phyloP scores from a whole-genome alignment of 768 basidiomycete species.

The Rhizopogon vesiculosus region DNA sequence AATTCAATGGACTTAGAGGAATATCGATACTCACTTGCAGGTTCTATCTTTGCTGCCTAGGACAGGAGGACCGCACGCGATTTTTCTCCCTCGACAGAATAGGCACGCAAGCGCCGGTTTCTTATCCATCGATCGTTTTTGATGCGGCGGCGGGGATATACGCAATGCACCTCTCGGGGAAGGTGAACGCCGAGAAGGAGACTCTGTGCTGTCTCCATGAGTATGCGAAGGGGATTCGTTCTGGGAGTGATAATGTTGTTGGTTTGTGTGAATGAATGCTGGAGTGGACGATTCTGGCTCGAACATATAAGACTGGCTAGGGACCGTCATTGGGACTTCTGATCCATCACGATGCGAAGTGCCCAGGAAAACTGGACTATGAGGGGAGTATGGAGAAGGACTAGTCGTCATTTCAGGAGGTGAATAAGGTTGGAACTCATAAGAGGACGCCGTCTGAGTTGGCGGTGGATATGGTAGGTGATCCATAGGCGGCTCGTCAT shows the following conservation, averaged over 20 bases:
- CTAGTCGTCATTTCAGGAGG: neutral
- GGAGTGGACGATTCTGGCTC: conserved; percentile 9
- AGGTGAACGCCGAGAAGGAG: conserved; percentile 20
- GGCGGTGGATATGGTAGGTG: conserved; percentile 26
- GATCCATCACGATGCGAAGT: conserved; percentile 14
- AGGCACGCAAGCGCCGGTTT: conserved; percentile 62
- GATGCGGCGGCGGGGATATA: conserved; percentile 18
- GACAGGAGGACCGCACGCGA: conserved; percentile 59
- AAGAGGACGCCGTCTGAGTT: conserved; percentile 12
- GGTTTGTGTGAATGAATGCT: conserved; percentile 7
- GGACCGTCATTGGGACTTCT: conserved; percentile 12
- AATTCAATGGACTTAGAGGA: neutral
- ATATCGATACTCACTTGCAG: conserved; percentile 54
- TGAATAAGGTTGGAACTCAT: conserved; percentile 12
- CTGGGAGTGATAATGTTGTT: conserved; percentile 6
- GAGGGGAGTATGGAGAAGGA: conserved; percentile 11
- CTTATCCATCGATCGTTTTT: conserved; percentile 32
- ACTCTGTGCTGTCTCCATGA: conserved; percentile 10
- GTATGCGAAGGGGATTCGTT: conserved; percentile 7
- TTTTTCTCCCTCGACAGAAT: conserved; percentile 65
- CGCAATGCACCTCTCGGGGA: conserved; percentile 14
- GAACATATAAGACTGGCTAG: conserved; percentile 18
- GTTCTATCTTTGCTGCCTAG: conserved; percentile 50
- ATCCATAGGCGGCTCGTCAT: conserved; percentile 25
- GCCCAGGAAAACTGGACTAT: conserved; percentile 7